phyloP scores from a whole-genome alignment of 139 green algal genomes.

The Trebouxia sp. region DNA sequence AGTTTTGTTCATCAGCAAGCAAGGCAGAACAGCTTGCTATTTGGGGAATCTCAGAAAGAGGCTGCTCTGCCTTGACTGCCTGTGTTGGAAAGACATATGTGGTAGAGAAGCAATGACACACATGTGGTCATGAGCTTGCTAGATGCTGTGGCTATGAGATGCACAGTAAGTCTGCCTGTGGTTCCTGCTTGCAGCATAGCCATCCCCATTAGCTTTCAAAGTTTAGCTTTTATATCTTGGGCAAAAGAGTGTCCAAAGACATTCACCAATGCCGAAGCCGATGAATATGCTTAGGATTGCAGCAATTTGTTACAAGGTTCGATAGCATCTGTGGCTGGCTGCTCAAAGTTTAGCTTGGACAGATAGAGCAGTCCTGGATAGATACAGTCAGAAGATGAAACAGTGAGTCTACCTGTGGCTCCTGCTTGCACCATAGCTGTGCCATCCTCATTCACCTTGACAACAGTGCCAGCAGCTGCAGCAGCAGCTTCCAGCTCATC shows the following conservation, averaged over 20 bases:
- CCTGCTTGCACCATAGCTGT: background rate
- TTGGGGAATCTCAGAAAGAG: too few relatives aligned
- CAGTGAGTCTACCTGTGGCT: slow-evolving; percentile 8
- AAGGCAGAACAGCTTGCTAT: too few relatives aligned
- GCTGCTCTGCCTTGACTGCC: too few relatives aligned
- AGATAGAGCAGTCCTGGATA: too few relatives aligned
- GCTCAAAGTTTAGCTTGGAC: too few relatives aligned
- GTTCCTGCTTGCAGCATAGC: background rate
- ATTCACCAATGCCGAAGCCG: background rate
- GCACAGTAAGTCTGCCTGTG: background rate
- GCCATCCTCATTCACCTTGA: background rate
- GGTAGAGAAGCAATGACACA: too few relatives aligned
- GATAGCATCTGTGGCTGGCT: too few relatives aligned
- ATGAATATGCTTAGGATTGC: too few relatives aligned
- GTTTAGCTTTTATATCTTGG: background rate
- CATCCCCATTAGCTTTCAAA: background rate
- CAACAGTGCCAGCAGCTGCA: background rate
- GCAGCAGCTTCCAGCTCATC: background rate
- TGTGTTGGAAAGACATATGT: too few relatives aligned
- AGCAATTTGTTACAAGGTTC: too few relatives aligned
- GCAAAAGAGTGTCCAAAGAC: too few relatives aligned
- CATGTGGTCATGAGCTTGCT: background rate
- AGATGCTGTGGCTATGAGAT: background rate
- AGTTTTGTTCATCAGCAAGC: too few relatives aligned
- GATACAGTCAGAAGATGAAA: background rate